These are phyloP conservation scores for Neurospora africana DNA, from an alignment of 495 filamentous ascomycete genomes.

Conservation along the genomic window DNA sequence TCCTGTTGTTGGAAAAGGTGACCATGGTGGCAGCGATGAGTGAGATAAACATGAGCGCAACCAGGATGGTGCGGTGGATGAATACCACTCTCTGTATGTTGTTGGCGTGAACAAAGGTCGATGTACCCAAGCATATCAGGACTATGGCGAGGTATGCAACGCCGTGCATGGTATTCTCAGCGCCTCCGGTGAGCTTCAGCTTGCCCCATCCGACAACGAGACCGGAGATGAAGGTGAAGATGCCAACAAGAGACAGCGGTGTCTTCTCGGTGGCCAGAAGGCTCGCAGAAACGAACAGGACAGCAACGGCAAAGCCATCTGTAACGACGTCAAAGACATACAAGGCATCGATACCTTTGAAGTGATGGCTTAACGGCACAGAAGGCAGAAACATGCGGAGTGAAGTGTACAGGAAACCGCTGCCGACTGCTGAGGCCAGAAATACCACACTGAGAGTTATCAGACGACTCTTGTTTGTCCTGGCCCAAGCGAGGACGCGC, in stretches of 20 bases:
- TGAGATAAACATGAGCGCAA: conserved; percentile 21
- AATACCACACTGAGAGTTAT: conserved; percentile 29
- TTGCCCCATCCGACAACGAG: conserved; percentile 18
- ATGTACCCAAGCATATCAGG: conserved; percentile 28
- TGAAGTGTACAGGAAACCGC: conserved; percentile 7
- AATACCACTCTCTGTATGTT: conserved; percentile 29
- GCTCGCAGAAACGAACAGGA: conserved; percentile 27
- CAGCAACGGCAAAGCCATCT: conserved; percentile 28
- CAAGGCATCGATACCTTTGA: conserved; percentile 18
- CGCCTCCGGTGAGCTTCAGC: conserved; percentile 24
- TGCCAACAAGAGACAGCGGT: conserved; percentile 24
- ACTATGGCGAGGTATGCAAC: conserved; percentile 18
- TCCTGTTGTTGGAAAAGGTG: conserved; percentile 10
- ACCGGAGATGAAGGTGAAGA: conserved; percentile 28
- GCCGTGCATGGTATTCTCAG: conserved; percentile 24
- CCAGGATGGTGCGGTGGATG: conserved; percentile 28
- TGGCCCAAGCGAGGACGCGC: conserved; percentile 37
- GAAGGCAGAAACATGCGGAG: conserved; percentile 5
- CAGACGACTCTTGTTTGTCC: conserved; percentile 32
- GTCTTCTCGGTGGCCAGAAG: conserved; percentile 31
- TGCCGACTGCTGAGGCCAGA: conserved; percentile 14
- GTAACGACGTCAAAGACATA: conserved; percentile 32
- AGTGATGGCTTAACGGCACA: conserved; percentile 11
- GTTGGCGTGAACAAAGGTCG: conserved; percentile 28
- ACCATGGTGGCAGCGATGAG: conserved; percentile 24